Evolutionary conservation across 768 basidiomycete genomes (phyloP).

Genomic region (Russula ochroleuca): DNA sequence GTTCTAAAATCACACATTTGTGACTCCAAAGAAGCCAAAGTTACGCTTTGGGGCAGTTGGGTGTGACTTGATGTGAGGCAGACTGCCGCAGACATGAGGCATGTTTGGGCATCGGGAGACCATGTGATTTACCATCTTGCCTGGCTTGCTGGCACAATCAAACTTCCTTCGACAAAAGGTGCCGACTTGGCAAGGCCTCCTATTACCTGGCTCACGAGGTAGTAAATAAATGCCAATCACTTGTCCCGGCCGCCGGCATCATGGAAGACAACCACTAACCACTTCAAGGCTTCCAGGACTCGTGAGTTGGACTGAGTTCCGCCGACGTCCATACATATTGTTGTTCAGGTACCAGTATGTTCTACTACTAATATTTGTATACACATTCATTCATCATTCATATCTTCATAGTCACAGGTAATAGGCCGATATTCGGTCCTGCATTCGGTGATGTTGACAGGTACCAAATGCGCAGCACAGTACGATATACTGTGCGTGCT

Average conservation of each 20-base stretch:
- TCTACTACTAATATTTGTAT: background rate
- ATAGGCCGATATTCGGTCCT: background rate
- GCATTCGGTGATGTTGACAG: background rate
- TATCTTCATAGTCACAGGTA: background rate
- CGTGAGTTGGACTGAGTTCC: no score
- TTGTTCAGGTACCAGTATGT: background rate
- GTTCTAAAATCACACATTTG: background rate
- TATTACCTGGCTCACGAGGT: background rate
- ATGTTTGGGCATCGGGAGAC: background rate
- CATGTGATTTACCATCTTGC: background rate
- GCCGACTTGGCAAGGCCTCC: background rate
- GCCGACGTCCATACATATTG: background rate
- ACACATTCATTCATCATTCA: background rate
- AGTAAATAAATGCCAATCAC: background rate
- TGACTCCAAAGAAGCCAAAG: background rate
- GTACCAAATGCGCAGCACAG: background rate
- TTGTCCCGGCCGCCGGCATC: background rate
- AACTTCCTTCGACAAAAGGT: background rate
- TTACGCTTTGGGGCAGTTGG: background rate
- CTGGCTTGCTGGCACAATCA: background rate
- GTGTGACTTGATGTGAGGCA: background rate
- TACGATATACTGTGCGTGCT: background rate
- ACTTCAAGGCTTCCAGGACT: background rate
- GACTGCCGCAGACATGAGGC: background rate
- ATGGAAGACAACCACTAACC: background rate